phyloP scores from a whole-genome alignment of 257 asterid genomes.

The Cinchona pubescens region DNA sequence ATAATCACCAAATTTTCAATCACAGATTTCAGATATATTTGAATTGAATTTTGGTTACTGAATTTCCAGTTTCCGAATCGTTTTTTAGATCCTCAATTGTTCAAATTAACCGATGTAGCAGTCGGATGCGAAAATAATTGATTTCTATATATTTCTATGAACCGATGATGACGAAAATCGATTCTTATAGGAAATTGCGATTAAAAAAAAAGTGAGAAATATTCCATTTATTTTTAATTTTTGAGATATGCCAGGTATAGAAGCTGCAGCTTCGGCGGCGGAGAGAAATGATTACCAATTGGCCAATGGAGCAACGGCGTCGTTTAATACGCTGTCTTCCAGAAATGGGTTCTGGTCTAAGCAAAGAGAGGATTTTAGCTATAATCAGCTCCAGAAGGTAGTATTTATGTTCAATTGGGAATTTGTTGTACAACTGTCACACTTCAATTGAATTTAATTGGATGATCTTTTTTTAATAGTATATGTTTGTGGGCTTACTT shows the following conservation, averaged over 20 bases:
- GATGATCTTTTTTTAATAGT: neutral
- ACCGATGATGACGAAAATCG: conserved; percentile 48
- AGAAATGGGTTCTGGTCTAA: conserved; percentile 79
- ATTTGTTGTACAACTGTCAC: neutral
- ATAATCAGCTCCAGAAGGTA: conserved; percentile 90
- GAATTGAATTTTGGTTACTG: too few species aligned
- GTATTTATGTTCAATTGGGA: conserved; percentile 30
- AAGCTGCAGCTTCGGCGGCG: conserved; percentile 17
- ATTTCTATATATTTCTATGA: conserved; percentile 5
- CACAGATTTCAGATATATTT: conserved; percentile 33
- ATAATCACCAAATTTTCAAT: conserved; percentile 26
- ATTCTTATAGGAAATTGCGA: conserved; percentile 33
- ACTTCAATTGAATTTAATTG: neutral
- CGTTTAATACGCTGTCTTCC: conserved; percentile 42
- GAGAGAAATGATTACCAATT: conserved; percentile 43
- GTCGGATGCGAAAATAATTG: conserved; percentile 1
- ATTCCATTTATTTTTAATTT: conserved; percentile 5
- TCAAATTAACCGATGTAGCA: neutral
- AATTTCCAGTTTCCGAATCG: too few species aligned
- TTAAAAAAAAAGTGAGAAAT: neutral
- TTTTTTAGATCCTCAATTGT: too few species aligned
- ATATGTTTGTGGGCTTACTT: neutral
- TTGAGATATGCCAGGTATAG: conserved; percentile 78
- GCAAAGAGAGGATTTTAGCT: conserved; percentile 60
- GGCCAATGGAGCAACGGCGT: conserved; percentile 34